Evolutionary conservation across 805 yeast genomes (phyloP).

Genomic region (Kodamaea jinghongensis): DNA sequence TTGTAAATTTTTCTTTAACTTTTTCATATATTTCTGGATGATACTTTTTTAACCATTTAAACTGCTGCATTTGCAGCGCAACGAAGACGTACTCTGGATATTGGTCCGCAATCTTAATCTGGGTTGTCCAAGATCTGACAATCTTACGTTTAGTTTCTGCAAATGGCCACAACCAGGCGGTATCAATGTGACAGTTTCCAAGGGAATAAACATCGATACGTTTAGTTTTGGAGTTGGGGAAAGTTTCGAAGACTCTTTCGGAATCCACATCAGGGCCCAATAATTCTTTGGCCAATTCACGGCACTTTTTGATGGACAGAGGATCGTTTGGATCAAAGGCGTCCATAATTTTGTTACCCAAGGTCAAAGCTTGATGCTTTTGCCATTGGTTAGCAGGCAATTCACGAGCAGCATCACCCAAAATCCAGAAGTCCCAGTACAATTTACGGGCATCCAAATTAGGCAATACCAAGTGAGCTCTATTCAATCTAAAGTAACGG

Average conservation of each 20-base stretch:
- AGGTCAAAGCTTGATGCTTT: conserved; percentile 73
- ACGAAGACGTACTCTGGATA: conserved; percentile 94
- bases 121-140: conserved; percentile 94
- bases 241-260: conserved; percentile 52
- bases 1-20: conserved; percentile 62
- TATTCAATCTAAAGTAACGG: conserved; percentile 61
- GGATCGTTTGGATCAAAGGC: conserved; percentile 72
- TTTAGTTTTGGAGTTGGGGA: conserved; percentile 33
- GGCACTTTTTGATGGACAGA: conserved; percentile 55
- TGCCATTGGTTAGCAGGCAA: conserved; percentile 74
- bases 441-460: conserved; percentile 77
- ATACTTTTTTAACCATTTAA: conserved; percentile 83
- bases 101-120: conserved; percentile 74
- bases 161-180: conserved; percentile 99
- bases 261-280: conserved; percentile 68
- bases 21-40: conserved; percentile 76
- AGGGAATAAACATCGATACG: conserved; percentile 70
- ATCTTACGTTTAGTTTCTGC: conserved; percentile 93
- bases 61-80: conserved; percentile 96
- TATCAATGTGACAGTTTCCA: conserved; percentile 96
- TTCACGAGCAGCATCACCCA: conserved; percentile 91
- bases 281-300: conserved; percentile 59
- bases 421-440: conserved; percentile 78
- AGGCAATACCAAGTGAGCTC: conserved; percentile 80
- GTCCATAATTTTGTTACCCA: conserved; percentile 83